These are phyloP conservation scores for Phytophthora nicotianae DNA, from an alignment of 352 stramenopile species.

Conservation along the genomic window DNA sequence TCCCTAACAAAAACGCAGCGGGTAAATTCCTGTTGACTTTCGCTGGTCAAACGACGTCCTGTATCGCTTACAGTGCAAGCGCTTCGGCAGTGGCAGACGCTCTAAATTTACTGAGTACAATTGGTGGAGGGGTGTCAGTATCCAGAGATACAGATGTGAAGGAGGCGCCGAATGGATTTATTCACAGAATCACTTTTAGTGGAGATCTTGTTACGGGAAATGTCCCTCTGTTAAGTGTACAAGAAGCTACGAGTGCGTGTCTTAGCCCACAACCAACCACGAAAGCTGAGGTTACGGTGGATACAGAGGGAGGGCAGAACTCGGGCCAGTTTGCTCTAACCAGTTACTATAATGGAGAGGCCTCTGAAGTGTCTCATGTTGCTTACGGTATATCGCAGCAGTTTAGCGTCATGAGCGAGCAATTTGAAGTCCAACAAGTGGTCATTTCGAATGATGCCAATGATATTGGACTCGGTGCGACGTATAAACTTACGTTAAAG, in stretches of 20 bases:
- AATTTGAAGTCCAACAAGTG: conserved; percentile 74
- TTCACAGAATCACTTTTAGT: conserved; percentile 73
- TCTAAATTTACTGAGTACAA: conserved; percentile 41
- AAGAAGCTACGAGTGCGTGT: conserved; percentile 12
- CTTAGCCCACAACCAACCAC: conserved; percentile 10
- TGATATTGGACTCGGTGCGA: conserved; percentile 16
- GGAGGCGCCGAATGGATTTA: conserved; percentile 52
- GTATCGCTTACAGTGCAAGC: conserved; percentile 42
- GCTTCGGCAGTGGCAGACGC: conserved; percentile 30
- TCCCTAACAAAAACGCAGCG: conserved; percentile 27
- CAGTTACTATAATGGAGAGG: conserved; percentile 59
- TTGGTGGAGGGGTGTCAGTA: conserved; percentile 54
- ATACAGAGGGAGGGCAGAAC: conserved; percentile 30
- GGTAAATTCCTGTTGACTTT: conserved; percentile 62
- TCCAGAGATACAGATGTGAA: conserved; percentile 48
- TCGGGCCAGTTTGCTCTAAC: conserved; percentile 50
- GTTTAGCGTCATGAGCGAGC: conserved; percentile 74
- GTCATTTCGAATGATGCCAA: conserved; percentile 52
- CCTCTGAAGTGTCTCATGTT: conserved; percentile 38
- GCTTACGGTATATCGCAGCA: conserved; percentile 68
- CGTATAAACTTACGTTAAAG: conserved; percentile 50
- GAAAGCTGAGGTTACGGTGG: conserved; percentile 23
- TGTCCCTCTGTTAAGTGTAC: conserved; percentile 35
- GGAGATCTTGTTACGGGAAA: conserved; percentile 63
- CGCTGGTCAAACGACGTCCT: conserved; percentile 39